Percentiles rank a stretch among this genome's conserved stretches.
These are phyloP conservation scores for Saksenaea vasiformis DNA, from an alignment of 371 early-diverging fungal species.

Conservation along the genomic window DNA sequence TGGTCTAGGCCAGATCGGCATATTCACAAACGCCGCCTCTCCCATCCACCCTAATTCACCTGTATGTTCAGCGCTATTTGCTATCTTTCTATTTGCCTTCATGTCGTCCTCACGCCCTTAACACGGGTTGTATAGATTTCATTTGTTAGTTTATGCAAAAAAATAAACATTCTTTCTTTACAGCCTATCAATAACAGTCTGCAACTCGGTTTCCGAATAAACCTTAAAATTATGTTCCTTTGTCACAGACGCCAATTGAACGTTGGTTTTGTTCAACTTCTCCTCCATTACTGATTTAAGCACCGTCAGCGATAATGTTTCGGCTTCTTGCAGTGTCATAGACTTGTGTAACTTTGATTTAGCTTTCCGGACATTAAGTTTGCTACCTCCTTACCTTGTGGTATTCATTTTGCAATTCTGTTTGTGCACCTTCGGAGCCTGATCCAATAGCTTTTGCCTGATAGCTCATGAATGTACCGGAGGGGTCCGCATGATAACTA, in stretches of 20 bases:
- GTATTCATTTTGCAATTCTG: conserved; percentile 95
- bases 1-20: conserved; percentile 16
- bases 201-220: conserved; percentile 74
- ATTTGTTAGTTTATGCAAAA: conserved; percentile 1
- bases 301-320: conserved; percentile 90
- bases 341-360: conserved; percentile 43
- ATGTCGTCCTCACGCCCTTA: background rate
- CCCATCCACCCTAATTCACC: background rate
- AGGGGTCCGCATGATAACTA: conserved; percentile 90
- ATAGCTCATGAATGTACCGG: conserved; percentile 92
- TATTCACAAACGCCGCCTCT: conserved; percentile 7
- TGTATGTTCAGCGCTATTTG: background rate
- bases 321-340: conserved; percentile 87
- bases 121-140: background rate
- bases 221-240: conserved; percentile 75
- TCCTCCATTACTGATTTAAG: conserved; percentile 99
- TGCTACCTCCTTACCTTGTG: conserved; percentile 60
- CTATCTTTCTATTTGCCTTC: background rate
- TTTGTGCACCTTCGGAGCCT: conserved; percentile 98
- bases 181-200: conserved; percentile 66
- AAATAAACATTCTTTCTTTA: conserved; percentile 26
- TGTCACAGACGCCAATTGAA: conserved; percentile 96
- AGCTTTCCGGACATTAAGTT: background rate
- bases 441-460: conserved; percentile 98
- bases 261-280: conserved; percentile 93